phyloP scores from a whole-genome alignment of 1,284 basidiomycete species.

The Trametes sp. region DNA sequence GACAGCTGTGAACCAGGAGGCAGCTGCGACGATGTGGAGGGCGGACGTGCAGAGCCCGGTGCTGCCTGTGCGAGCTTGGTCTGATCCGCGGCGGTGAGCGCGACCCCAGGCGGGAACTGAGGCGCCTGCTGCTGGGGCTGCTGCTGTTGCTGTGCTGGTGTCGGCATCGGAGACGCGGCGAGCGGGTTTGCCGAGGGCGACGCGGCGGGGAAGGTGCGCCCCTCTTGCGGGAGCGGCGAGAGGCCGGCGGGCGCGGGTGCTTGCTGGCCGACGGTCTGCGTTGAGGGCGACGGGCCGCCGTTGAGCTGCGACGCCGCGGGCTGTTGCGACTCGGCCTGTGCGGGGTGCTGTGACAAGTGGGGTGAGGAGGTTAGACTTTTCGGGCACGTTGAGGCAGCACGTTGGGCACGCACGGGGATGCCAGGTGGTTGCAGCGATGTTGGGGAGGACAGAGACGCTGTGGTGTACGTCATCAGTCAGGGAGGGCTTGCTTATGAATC shows the following conservation, averaged over 20 bases:
- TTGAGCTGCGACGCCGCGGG: constrained; percentile 32
- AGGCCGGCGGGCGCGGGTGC: constrained; percentile 43
- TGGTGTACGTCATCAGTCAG: constrained; percentile 12
- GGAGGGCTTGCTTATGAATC: not conserved
- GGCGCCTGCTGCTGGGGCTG: constrained; percentile 44
- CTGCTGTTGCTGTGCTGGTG: constrained; percentile 39
- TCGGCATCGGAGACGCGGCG: constrained; percentile 39
- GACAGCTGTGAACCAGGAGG: constrained; percentile 36
- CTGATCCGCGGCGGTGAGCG: constrained; percentile 50
- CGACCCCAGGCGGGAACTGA: constrained; percentile 76
- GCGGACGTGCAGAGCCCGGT: constrained; percentile 37
- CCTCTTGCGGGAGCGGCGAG: constrained; percentile 67
- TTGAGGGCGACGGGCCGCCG: constrained; percentile 28
- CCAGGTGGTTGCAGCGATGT: constrained; percentile 32
- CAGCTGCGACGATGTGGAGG: constrained; percentile 44
- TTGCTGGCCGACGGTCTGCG: constrained; percentile 18
- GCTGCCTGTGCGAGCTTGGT: constrained; percentile 29
- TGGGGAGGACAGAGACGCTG: constrained; percentile 36
- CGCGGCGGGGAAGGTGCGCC: constrained; percentile 55
- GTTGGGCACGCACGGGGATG: constrained; percentile 29
- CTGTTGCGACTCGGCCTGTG: constrained; percentile 36
- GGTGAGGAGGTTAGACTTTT: not conserved
- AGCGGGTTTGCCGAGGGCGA: constrained; percentile 36
- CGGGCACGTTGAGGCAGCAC: constrained; percentile 18
- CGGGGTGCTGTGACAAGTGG: constrained; percentile 31